These are phyloP conservation scores for Drechmeria coniospora DNA, from an alignment of 2,329 filamentous ascomycete species.

Conservation along the genomic window DNA sequence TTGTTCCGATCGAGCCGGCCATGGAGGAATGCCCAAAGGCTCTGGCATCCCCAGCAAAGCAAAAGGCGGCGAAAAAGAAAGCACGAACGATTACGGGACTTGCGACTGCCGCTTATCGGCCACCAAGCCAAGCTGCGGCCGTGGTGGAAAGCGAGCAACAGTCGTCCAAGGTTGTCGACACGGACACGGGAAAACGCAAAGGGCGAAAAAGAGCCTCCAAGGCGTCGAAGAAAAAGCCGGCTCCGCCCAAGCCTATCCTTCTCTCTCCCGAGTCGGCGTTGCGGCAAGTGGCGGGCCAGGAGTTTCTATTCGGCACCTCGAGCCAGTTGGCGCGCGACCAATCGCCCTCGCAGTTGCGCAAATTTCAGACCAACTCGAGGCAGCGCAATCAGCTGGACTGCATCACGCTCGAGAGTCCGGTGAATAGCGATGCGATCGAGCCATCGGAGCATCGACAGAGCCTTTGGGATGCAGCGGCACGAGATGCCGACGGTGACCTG, in stretches of 20 bases:
- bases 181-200: slow-evolving; percentile 17
- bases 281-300: slow-evolving; percentile 49
- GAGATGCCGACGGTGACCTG: slow-evolving; percentile 49
- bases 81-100: slow-evolving; percentile 62
- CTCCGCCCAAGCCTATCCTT: slow-evolving; percentile 32
- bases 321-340: slow-evolving; percentile 66
- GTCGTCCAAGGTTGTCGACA: slow-evolving; percentile 5
- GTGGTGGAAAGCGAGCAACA: neutral
- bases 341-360: slow-evolving; percentile 48
- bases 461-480: slow-evolving; percentile 57
- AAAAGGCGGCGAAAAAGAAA: slow-evolving; percentile 50
- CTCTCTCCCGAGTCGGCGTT: slow-evolving; percentile 55
- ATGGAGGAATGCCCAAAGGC: slow-evolving; percentile 7
- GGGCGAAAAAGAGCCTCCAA: slow-evolving; percentile 16
- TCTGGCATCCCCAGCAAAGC: slow-evolving; percentile 22
- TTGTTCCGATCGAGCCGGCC: slow-evolving; percentile 19
- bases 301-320: slow-evolving; percentile 74
- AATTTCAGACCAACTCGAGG: slow-evolving; percentile 46
- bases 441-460: slow-evolving; percentile 18
- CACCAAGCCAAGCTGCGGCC: slow-evolving; percentile 13
- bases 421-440: slow-evolving; percentile 24
- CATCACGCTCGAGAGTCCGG: slow-evolving; percentile 22
- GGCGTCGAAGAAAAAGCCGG: slow-evolving; percentile 23
- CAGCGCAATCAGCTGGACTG: slow-evolving; percentile 34
- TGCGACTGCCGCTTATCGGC: slow-evolving; percentile 54